Percentiles rank a stretch among this genome's conserved stretches.
Evolutionary conservation across 306 rosid genomes (phyloP).

Genomic region (Casuarina equisetifolia): DNA sequence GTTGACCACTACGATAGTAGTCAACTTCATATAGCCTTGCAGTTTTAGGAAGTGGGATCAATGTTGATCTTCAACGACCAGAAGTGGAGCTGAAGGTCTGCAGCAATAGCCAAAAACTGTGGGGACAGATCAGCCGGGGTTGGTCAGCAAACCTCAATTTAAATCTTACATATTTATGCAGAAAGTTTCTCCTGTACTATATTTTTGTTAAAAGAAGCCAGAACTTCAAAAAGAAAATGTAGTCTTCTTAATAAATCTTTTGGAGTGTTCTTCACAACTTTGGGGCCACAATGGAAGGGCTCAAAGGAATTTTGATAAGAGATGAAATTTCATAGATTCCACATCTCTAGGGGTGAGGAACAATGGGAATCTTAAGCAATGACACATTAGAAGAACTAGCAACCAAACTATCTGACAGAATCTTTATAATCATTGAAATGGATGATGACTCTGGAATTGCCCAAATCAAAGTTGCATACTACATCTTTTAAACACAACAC

Average conservation of each 20-base stretch:
- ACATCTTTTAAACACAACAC: background rate
- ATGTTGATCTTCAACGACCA: background rate
- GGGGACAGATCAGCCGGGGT: background rate
- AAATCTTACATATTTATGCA: background rate
- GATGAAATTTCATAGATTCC: background rate
- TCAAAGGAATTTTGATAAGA: background rate
- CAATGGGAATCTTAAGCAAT: background rate
- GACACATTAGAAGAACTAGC: background rate
- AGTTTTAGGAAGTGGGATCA: background rate
- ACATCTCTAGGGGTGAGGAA: background rate
- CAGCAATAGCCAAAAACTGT: background rate
- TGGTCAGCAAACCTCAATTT: background rate
- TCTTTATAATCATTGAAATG: background rate
- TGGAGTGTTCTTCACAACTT: background rate
- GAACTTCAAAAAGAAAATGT: background rate
- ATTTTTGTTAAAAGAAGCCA: background rate
- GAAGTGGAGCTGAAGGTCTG: background rate
- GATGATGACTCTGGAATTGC: too few species aligned
- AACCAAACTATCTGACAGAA: background rate
- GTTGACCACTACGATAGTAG: background rate
- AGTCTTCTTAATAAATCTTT: background rate
- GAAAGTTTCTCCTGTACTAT: background rate
- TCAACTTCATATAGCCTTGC: background rate
- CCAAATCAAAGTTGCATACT: background rate
- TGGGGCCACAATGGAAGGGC: background rate